Percentiles rank a stretch among this genome's conserved stretches.
phyloP scores from a whole-genome alignment of 345 rosid genomes.

The Salix exigua region DNA sequence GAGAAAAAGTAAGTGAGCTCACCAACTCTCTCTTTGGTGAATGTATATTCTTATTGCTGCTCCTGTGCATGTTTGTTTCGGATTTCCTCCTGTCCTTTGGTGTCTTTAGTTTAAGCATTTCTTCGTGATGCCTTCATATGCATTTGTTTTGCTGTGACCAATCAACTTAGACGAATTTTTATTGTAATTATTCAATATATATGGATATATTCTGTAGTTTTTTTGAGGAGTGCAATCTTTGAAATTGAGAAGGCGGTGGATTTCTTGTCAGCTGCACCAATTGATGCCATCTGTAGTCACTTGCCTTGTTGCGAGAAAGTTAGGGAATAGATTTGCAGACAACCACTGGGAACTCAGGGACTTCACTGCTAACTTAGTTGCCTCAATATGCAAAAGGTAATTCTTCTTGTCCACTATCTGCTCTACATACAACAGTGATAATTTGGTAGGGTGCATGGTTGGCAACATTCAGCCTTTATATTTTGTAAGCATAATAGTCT shows the following conservation, averaged over 20 bases:
- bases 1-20: too few relatives aligned
- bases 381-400: conserved; percentile 89
- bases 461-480: neutral
- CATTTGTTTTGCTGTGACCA: neutral
- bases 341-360: conserved; percentile 98
- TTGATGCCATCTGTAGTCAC: conserved; percentile 99
- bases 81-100: neutral
- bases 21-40: neutral
- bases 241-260: conserved; percentile 33
- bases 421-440: conserved; percentile 8
- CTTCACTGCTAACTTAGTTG: conserved; percentile 76
- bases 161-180: conserved; percentile 6
- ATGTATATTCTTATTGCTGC: neutral
- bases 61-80: too few relatives aligned
- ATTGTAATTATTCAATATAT: conserved; percentile 11
- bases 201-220: conserved; percentile 9
- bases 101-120: neutral
- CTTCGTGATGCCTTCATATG: neutral
- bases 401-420: conserved; percentile 20
- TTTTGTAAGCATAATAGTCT: too few relatives aligned
- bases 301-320: conserved; percentile 87
- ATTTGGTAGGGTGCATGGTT: conserved; percentile 1
- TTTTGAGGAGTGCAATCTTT: conserved; percentile 16
- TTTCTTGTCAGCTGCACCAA: conserved; percentile 79
- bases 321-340: conserved; percentile 85